Evolutionary conservation across 139 green algal species (phyloP), one percentile per base, ranked within the genome.

Genomic region (Haematococcus sp.): DNA sequence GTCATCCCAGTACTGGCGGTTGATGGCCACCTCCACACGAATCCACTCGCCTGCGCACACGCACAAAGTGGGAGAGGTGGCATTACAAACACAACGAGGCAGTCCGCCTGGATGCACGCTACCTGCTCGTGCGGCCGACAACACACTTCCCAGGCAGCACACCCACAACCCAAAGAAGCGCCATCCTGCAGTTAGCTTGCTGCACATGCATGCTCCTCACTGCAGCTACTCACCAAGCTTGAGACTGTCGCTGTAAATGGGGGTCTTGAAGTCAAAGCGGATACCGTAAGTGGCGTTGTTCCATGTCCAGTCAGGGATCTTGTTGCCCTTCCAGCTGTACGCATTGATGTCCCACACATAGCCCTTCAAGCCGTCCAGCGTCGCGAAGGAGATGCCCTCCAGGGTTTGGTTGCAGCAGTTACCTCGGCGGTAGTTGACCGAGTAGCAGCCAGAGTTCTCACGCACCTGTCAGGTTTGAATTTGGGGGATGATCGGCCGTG

Each of bases 371-470:
- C 11, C 34, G 22, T 46, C 23, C 1, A 63, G 31, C 19, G 79
- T 30, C 0, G 73, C 46, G 11, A 84, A 30, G n/a, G 49, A 74
- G 32, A 84, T 52, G 63, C 69, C 74, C 17, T 60, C 43, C 9
- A 84, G 28, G 0, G 79, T 78, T 7, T 78, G 52, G 32, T 84
- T 68, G 79, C 79, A 84, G 79, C 79, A 84, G 55, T 65, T 76
- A 44, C 79, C 79, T 30, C 54, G 64, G 17, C 78, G 68, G 68
- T 78, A 84, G 55, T 40, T 75, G 30, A 84, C n/a, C 51, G 44
- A 13, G 1, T 35, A 22, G 72, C 77, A 79, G 58, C 13, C 27
- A 35, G 58, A 49, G 40, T 49, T 11, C 40, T 49, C 40, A 49
- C 40, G 40, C 40, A 49, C 40, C 40, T 49, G 40, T 49, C n/a